phyloP scores from a whole-genome alignment of 257 asterid genomes.

The Lithospermum erythrorhizon region DNA sequence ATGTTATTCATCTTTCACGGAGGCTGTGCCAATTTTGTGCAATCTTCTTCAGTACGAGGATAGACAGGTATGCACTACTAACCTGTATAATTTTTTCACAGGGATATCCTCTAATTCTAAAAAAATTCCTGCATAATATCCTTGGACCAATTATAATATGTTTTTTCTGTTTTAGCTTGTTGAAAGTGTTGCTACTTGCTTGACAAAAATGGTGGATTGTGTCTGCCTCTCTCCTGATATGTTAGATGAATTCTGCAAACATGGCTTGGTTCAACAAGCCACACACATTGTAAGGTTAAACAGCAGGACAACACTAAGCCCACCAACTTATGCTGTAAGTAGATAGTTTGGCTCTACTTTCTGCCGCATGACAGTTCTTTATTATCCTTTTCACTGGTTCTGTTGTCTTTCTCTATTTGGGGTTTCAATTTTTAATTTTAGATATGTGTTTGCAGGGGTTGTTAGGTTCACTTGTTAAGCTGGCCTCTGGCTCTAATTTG shows the following conservation, averaged over 20 bases:
- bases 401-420: constrained; percentile 2
- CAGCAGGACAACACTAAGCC: constrained; percentile 58
- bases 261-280: constrained; percentile 66
- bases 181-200: constrained; percentile 84
- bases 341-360: constrained; percentile 6
- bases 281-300: constrained; percentile 61
- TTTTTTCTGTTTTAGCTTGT: constrained; percentile 49
- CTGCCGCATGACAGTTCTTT: neutral
- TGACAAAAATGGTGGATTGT: constrained; percentile 68
- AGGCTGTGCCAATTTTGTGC: constrained; percentile 87
- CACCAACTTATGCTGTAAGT: constrained; percentile 62
- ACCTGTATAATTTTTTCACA: neutral
- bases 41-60: constrained; percentile 91
- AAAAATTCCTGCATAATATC: neutral
- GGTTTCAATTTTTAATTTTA: constrained; percentile 7
- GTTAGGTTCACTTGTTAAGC: constrained; percentile 67
- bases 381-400: neutral
- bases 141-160: neutral
- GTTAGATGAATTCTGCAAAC: constrained; percentile 77
- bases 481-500: constrained; percentile 66
- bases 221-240: constrained; percentile 43
- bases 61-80: constrained; percentile 44
- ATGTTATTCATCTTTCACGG: constrained; percentile 61
- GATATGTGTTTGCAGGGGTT: constrained; percentile 52
- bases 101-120: neutral